Conservation (phyloP, 2,329 filamentous ascomycete species). For the Rhinocladiella mackenziei region DNA sequence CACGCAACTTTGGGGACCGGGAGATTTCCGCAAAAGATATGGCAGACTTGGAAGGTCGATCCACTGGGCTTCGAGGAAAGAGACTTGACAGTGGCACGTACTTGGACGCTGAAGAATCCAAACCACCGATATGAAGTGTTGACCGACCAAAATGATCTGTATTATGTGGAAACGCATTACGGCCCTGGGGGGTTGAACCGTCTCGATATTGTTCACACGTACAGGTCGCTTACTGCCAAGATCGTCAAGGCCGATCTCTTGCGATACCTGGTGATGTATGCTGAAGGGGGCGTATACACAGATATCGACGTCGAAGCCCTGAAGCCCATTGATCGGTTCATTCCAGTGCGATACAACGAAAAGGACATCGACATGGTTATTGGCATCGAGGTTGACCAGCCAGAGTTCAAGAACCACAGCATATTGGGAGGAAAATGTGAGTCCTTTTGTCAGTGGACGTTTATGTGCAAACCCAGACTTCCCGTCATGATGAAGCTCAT, state of each 20-base stretch:
- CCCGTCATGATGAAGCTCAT: constrained; percentile 66
- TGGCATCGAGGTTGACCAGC: constrained; percentile 67
- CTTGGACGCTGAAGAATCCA: constrained; percentile 65
- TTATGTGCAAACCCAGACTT: constrained; percentile 63
- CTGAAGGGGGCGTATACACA: constrained; percentile 59
- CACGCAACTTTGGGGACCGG: constrained; percentile 10
- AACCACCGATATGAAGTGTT: constrained; percentile 64
- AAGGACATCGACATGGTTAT: constrained; percentile 67
- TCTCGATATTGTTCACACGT: constrained; percentile 61
- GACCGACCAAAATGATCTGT: constrained; percentile 64
- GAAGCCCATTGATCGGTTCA: constrained; percentile 52
- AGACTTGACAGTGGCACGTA: constrained; percentile 57
- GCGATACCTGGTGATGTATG: constrained; percentile 65
- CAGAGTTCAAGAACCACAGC: constrained; percentile 59
- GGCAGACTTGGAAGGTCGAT: constrained; percentile 72
- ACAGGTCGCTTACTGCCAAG: constrained; percentile 56
- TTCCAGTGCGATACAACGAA: constrained; percentile 61
- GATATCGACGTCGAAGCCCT: constrained; percentile 59
- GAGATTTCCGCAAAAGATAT: constrained; percentile 65
- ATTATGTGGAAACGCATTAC: constrained; percentile 66
- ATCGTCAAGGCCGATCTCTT: constrained; percentile 66
- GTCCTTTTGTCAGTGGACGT: constrained; percentile 73
- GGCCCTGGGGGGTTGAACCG: constrained; percentile 63
- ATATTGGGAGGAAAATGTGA: constrained; percentile 64
- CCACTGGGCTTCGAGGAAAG: constrained; percentile 63